These are phyloP conservation scores for Cubamyces lactineus DNA, from an alignment of 768 basidiomycete genomes.

Conservation along the genomic window DNA sequence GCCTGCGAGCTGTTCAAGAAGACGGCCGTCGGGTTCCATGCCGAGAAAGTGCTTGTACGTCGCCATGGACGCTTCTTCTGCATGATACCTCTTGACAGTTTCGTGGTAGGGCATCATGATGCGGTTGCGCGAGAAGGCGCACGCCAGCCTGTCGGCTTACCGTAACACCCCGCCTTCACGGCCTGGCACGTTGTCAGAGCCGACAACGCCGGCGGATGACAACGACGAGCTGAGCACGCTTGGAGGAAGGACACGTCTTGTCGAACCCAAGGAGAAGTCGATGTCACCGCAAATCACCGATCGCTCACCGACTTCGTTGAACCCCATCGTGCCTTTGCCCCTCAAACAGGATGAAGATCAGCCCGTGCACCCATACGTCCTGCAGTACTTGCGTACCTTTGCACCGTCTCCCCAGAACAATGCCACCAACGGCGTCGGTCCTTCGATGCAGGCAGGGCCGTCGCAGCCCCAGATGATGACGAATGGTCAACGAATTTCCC, in stretches of 20 bases:
- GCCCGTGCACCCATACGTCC: constrained; percentile 61
- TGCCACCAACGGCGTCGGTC: constrained; percentile 32
- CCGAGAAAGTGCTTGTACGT: constrained; percentile 63
- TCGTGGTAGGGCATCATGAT: constrained; percentile 55
- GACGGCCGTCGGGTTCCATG: constrained; percentile 55
- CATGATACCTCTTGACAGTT: neutral
- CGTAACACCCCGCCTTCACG: constrained; percentile 40
- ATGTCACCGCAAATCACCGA: constrained; percentile 44
- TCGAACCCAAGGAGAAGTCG: constrained; percentile 48
- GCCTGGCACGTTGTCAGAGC: constrained; percentile 39
- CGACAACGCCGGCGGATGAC: constrained; percentile 57
- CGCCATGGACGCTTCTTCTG: neutral
- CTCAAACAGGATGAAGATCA: constrained; percentile 52
- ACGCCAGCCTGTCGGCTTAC: constrained; percentile 38
- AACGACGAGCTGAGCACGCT: constrained; percentile 61
- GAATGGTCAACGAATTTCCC: constrained; percentile 32
- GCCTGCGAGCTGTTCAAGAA: constrained; percentile 61
- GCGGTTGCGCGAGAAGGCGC: constrained; percentile 57
- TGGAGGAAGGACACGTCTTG: constrained; percentile 65
- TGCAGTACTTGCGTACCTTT: constrained; percentile 73
- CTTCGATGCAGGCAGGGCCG: constrained; percentile 29
- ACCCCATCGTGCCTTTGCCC: constrained; percentile 74
- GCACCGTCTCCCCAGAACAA: constrained; percentile 34
- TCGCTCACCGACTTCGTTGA: constrained; percentile 69
- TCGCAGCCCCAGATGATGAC: constrained; percentile 31